Percentiles rank a stretch among this genome's conserved stretches.
phyloP scores from a whole-genome alignment of 148 eudicot genomes.

The Arctostaphylos glauca region DNA sequence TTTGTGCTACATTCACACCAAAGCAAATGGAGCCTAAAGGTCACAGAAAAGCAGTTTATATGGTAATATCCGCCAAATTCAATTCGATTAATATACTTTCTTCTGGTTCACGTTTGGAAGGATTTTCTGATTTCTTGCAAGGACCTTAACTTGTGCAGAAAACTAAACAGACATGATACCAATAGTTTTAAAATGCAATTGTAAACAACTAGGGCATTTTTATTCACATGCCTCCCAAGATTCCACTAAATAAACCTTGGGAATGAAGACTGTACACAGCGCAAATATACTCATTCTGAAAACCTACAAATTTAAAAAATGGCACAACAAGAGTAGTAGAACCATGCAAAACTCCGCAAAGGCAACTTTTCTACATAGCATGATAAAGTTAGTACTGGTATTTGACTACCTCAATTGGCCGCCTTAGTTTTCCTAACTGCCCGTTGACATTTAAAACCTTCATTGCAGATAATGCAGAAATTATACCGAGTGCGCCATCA shows the following conservation, averaged over 20 bases:
- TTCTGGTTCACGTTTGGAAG: not conserved
- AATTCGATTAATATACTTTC: not conserved
- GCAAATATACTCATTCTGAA: not conserved
- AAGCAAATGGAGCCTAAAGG: not conserved
- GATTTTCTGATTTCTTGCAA: not conserved
- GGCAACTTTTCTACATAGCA: not conserved
- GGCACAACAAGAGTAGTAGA: not conserved
- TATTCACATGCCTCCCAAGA: not conserved
- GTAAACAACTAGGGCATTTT: not conserved
- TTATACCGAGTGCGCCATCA: conserved; percentile 88
- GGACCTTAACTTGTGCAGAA: not conserved
- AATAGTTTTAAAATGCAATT: not conserved
- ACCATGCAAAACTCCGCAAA: not conserved
- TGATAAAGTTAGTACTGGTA: not conserved
- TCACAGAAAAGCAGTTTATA: not conserved
- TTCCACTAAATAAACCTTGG: not conserved
- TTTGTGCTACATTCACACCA: not conserved
- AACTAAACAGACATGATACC: not conserved
- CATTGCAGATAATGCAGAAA: conserved; percentile 78
- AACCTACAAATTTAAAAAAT: not conserved
- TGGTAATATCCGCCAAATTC: not conserved
- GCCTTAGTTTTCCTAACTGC: conserved; percentile 46
- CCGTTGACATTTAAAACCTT: conserved; percentile 63
- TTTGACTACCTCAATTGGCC: conserved; percentile 79
- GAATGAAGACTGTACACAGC: not conserved